These are phyloP conservation scores for Bassia scoparia DNA, from an alignment of 148 eudicot genomes.

Conservation along the genomic window DNA sequence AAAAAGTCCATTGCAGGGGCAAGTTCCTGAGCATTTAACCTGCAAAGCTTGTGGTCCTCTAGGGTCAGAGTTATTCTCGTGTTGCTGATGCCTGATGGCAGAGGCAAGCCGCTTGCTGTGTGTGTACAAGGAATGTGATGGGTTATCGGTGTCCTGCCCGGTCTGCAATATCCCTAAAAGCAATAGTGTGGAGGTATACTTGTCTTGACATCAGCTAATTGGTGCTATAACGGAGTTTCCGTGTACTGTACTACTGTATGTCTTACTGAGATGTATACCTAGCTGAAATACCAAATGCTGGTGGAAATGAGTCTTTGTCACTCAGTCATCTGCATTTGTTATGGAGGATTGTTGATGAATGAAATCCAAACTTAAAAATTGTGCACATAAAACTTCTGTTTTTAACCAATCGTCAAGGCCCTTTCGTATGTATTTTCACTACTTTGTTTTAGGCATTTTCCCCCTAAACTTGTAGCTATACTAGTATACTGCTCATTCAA, in stretches of 20 bases:
- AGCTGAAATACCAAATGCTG: slow-evolving; percentile 29
- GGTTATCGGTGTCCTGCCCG: slow-evolving; percentile 47
- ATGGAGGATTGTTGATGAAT: slow-evolving; percentile 28
- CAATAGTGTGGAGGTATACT: slow-evolving; percentile 63
- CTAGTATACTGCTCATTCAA: not conserved
- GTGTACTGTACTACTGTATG: slow-evolving; percentile 16
- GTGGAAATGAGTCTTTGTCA: slow-evolving; percentile 29
- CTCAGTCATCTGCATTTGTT: slow-evolving; percentile 30
- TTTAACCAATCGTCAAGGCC: not conserved
- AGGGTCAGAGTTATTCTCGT: slow-evolving; percentile 56
- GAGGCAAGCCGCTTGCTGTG: too few relatives aligned
- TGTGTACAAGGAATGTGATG: slow-evolving; percentile 66
- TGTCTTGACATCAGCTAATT: slow-evolving; percentile 41
- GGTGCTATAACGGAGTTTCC: not conserved
- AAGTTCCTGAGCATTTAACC: slow-evolving; percentile 34
- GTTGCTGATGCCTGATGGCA: slow-evolving; percentile 84
- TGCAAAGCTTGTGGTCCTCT: slow-evolving; percentile 58
- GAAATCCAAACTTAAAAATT: slow-evolving; percentile 22
- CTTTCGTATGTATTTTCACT: not conserved
- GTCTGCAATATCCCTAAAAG: slow-evolving; percentile 58
- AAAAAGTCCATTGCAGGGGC: slow-evolving; percentile 28
- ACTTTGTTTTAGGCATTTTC: not conserved
- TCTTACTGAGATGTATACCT: slow-evolving; percentile 29
- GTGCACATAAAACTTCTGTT: slow-evolving; percentile 17
- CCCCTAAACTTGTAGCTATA: not conserved